These are phyloP conservation scores for Phytophthora agathidicida DNA, from an alignment of 352 stramenopile species.

Conservation along the genomic window DNA sequence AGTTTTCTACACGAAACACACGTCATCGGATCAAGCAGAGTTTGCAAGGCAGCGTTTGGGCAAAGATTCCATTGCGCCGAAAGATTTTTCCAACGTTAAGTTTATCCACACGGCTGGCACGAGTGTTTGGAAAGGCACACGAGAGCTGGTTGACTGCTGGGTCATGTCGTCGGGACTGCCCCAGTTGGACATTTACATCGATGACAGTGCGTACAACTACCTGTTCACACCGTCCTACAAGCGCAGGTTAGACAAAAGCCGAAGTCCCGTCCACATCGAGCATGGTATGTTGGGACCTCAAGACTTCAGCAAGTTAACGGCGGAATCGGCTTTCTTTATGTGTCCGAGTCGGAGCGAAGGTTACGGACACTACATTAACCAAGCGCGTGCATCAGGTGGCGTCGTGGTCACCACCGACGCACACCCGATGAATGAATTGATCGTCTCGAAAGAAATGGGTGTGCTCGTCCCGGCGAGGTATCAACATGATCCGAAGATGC, in stretches of 20 bases:
- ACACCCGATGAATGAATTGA: slow-evolving; percentile 59
- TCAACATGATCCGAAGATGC: slow-evolving; percentile 8
- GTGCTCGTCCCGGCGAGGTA: slow-evolving; percentile 24
- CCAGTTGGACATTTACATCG: slow-evolving; percentile 46
- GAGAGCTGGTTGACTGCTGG: slow-evolving; percentile 50
- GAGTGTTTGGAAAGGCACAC: slow-evolving; percentile 48
- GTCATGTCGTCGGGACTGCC: slow-evolving; percentile 38
- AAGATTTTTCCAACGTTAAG: slow-evolving; percentile 32
- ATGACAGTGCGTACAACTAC: slow-evolving; percentile 27
- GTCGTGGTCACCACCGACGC: slow-evolving; percentile 46
- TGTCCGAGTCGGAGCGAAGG: slow-evolving; percentile 58
- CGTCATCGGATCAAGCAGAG: slow-evolving; percentile 37
- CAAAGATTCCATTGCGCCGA: slow-evolving; percentile 13
- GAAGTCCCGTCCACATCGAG: slow-evolving; percentile 29
- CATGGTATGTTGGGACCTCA: slow-evolving; percentile 29
- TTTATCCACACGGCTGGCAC: slow-evolving; percentile 39
- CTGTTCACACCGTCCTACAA: slow-evolving; percentile 17
- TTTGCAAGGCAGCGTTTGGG: slow-evolving; percentile 23
- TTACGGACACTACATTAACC: slow-evolving; percentile 68
- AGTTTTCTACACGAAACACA: slow-evolving; percentile 54
- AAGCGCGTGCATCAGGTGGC: slow-evolving; percentile 42
- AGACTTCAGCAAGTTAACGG: slow-evolving; percentile 46
- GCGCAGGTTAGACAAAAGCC: slow-evolving; percentile 15
- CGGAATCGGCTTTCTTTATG: slow-evolving; percentile 47
- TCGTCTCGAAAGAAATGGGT: slow-evolving; percentile 42